A percentile compares a stretch with the other conserved stretches of the same genome.
Evolutionary conservation across 2,329 filamentous ascomycete species (phyloP).

Genomic region (Fusarium dlaminii): DNA sequence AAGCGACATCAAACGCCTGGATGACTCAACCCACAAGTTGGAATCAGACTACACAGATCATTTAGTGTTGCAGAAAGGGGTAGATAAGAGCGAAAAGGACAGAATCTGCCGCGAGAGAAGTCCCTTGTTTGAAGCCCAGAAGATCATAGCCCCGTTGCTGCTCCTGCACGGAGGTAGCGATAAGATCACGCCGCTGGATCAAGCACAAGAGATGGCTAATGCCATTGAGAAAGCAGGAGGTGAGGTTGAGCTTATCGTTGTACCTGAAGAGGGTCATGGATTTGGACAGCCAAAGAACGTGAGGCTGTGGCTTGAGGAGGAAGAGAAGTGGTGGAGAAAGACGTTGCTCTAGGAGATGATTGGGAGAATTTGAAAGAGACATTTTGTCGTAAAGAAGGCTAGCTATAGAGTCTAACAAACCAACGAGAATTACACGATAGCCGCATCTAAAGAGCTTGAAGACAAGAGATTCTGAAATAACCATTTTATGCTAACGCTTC

Average conservation of each 20-base stretch:
- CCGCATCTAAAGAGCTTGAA: background rate
- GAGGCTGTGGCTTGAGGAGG: constrained; percentile 53
- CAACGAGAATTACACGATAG: background rate
- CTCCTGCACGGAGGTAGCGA: constrained; percentile 67
- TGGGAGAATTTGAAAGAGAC: background rate
- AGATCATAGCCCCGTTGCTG: constrained; percentile 60
- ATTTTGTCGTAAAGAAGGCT: background rate
- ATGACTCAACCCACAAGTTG: constrained; percentile 63
- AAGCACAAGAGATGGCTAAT: constrained; percentile 62
- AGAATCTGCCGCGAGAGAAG: constrained; percentile 57
- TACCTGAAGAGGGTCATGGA: constrained; percentile 61
- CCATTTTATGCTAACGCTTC: background rate
- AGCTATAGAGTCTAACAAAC: background rate
- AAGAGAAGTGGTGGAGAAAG: constrained; percentile 59
- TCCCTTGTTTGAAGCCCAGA: constrained; percentile 58
- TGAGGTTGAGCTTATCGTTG: constrained; percentile 58
- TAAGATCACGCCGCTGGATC: constrained; percentile 66
- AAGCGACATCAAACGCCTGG: constrained; percentile 58
- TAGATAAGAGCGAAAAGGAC: constrained; percentile 51
- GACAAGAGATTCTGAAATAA: background rate
- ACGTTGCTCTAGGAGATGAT: constrained; percentile 45
- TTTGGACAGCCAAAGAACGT: constrained; percentile 54
- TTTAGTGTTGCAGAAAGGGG: constrained; percentile 51
- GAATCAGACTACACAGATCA: constrained; percentile 62
- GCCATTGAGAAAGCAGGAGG: constrained; percentile 54